Evolutionary conservation across 208 protist genomes (phyloP).

Genomic region (Leishmania tarentolae): DNA sequence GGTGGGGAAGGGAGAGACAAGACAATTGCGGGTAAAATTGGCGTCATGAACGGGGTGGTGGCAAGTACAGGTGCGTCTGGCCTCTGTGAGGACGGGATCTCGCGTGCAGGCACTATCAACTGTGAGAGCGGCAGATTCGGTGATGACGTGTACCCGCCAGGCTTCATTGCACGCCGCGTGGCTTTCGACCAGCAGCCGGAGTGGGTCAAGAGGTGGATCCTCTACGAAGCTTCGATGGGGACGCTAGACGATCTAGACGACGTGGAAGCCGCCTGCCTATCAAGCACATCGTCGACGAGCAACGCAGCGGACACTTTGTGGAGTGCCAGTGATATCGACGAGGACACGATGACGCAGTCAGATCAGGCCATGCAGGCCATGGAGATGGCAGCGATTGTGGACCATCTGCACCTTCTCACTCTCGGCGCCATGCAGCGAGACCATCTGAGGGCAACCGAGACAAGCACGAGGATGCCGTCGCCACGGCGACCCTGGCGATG

Average conservation of each 20-base stretch:
- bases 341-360: slow-evolving; percentile 2
- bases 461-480: background rate
- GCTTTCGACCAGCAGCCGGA: slow-evolving; percentile 46
- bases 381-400: slow-evolving; percentile 25
- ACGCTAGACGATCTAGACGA: slow-evolving; percentile 69
- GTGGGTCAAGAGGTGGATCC: slow-evolving; percentile 82
- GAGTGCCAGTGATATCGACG: background rate
- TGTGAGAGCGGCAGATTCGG: background rate
- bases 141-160: slow-evolving; percentile 13
- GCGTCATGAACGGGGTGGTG: background rate
- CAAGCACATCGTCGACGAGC: background rate
- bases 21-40: too few relatives aligned
- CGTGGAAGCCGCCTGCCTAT: background rate
- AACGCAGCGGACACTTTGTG: background rate
- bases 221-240: slow-evolving; percentile 90
- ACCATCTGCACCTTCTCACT: slow-evolving; percentile 35
- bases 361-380: slow-evolving; percentile 13
- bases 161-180: slow-evolving; percentile 20
- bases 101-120: background rate
- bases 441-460: background rate
- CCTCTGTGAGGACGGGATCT: background rate
- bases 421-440: slow-evolving; percentile 30
- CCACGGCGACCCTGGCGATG: background rate
- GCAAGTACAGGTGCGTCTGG: background rate
- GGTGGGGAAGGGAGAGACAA: too few relatives aligned